Conservation (phyloP, 73 alveolate species). For the Paramecium biaurelia region DNA sequence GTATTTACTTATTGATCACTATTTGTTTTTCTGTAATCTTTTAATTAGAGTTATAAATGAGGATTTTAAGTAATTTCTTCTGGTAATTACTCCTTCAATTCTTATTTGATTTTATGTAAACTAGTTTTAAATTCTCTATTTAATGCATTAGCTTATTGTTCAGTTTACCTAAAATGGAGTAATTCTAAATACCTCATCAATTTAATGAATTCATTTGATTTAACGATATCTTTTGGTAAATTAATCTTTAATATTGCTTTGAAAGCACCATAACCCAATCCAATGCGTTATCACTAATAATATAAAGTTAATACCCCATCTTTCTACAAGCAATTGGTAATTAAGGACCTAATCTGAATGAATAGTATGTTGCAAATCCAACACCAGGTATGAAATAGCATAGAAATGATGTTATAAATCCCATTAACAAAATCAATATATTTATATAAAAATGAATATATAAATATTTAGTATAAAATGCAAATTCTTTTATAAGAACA, state of each 20-base stretch:
- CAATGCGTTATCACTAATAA: constrained; percentile 27
- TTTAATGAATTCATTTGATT: constrained; percentile 20
- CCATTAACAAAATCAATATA: background rate
- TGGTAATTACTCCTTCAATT: background rate
- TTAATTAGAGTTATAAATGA: background rate
- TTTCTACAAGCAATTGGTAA: constrained; percentile 1
- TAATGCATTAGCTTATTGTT: constrained; percentile 52
- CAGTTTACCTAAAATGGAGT: background rate
- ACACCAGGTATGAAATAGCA: background rate
- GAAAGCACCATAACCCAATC: background rate
- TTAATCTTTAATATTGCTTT: background rate
- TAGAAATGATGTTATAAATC: background rate
- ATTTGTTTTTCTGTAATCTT: constrained; percentile 6
- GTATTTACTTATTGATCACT: background rate
- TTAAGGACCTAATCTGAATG: constrained; percentile 22
- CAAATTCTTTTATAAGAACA: background rate
- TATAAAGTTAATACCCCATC: background rate
- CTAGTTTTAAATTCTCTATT: constrained; percentile 36
- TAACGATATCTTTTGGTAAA: background rate
- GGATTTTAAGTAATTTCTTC: constrained; percentile 35
- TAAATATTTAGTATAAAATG: background rate
- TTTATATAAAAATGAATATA: background rate
- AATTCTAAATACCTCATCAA: background rate
- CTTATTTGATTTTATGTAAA: constrained; percentile 16
- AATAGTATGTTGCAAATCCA: background rate